phyloP scores from a whole-genome alignment of 148 eudicot species.

The Salicornia ramosissima region DNA sequence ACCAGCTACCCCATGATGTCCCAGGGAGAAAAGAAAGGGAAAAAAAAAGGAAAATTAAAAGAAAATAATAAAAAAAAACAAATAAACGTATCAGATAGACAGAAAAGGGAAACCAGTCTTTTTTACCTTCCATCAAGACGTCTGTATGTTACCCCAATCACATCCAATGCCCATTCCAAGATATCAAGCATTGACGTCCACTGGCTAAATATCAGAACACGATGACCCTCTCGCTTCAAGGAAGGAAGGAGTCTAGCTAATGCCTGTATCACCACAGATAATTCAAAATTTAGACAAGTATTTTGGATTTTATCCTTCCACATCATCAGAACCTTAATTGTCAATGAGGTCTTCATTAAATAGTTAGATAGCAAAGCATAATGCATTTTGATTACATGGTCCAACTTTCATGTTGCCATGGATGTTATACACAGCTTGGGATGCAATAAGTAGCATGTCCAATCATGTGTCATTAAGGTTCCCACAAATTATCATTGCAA shows the following conservation, averaged over 20 bases:
- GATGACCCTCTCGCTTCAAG: constrained; percentile 58
- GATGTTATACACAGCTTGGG: neutral
- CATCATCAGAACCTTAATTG: too few relatives aligned
- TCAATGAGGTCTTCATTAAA: neutral
- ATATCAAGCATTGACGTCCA: constrained; percentile 99
- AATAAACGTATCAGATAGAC: neutral
- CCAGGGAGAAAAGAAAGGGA: too few relatives aligned
- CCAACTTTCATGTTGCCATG: neutral
- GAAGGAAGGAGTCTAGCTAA: constrained; percentile 75
- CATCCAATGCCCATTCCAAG: constrained; percentile 96
- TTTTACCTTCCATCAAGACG: constrained; percentile 99
- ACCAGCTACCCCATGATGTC: neutral
- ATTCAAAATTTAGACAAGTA: constrained; percentile 6
- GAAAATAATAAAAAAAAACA: too few relatives aligned
- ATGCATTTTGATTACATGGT: neutral
- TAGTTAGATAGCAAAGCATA: neutral
- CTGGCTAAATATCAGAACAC: constrained; percentile 96
- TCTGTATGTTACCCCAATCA: constrained; percentile 72
- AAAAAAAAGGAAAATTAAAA: too few relatives aligned
- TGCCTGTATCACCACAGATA: constrained; percentile 39
- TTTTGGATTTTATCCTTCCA: neutral
- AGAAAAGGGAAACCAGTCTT: neutral
- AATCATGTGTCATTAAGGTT: neutral
- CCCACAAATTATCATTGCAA: neutral
- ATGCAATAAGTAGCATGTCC: neutral